Base-by-base conservation (phyloP, 192 early-diverging fungal species). In the Dissophora ornata region DNA sequence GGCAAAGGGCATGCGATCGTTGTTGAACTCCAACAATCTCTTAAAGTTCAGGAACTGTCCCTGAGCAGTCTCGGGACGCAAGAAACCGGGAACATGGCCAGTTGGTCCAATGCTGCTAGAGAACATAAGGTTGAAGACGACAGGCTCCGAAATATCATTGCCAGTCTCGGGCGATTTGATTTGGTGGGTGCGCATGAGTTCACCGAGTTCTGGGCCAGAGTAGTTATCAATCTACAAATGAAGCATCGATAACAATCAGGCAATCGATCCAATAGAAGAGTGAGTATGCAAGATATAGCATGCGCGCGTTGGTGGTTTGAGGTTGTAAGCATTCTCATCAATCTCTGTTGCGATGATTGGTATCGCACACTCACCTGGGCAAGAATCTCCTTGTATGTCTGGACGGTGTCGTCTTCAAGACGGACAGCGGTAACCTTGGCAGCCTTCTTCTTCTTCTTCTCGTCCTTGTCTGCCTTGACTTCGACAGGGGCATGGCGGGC, bases 11-110 rank as follows among this genome's bases (percentile, higher is more conserved):
- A 99, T 95, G 66, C 93, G 91, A 54, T 93, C 92, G 82, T 94
- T 97, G 88, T 99, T 99, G 85, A 93, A 97, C 77, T 99, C 98
- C 48, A 98, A 88, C 42, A 99, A 87, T 21, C 89, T 86, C 84
- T 96, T 94, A 71, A 99, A 99, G 88, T 98, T 98, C 59, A 99
- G 82, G 80, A 99, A 99, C 82, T 99, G 98, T 73, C 98, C 98
- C 86, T 99, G 98, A 30, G 98, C 97, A n/a, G 98, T 99, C 83
- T 99, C 98, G 42, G 98, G 98, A 24, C 98, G 91, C 63, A 99
- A 87, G 82, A 90, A 98, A 58, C 90, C 90, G 24, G 65, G 40
- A 63, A 67, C 58, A 32, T 96, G 88, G 55, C 98, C 98, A 41
- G 97, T 97, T 55, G 98, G 98, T 62, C 98, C 98, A 77, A 99